Evolutionary conservation across 208 protist genomes (phyloP).

Genomic region (Vickermania spadyakhi): DNA sequence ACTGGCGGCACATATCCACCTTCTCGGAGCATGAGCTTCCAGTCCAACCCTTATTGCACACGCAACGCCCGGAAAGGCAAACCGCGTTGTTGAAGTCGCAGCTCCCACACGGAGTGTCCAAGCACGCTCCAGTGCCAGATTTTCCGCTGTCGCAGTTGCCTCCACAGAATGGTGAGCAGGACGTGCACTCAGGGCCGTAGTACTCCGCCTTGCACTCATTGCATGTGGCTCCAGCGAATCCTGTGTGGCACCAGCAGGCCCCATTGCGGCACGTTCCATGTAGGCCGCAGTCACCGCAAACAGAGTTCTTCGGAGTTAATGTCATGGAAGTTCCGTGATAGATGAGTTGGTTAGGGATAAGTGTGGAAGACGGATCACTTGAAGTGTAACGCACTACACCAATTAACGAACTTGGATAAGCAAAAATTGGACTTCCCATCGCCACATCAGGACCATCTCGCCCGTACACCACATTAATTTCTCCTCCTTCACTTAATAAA

Average conservation of each 20-base stretch:
- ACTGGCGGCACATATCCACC: slow-evolving; percentile 9
- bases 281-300: neutral
- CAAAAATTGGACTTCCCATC: neutral
- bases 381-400: slow-evolving; percentile 7
- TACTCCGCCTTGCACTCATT: neutral
- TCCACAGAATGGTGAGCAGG: neutral
- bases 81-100: neutral
- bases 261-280: neutral
- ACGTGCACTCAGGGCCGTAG: neutral
- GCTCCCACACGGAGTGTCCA: neutral
- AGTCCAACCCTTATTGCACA: slow-evolving; percentile 9
- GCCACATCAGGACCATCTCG: neutral
- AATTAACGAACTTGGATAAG: slow-evolving; percentile 7
- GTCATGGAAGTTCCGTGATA: neutral
- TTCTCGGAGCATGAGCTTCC: slow-evolving; percentile 9
- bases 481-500: slow-evolving; percentile 8
- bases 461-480: slow-evolving; percentile 10
- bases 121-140: neutral
- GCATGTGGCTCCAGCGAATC: neutral
- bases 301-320: neutral
- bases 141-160: neutral
- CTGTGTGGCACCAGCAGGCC: neutral
- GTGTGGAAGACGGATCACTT: slow-evolving; percentile 7
- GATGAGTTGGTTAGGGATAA: neutral
- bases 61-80: slow-evolving; percentile 1